Evolutionary conservation across 495 filamentous ascomycete genomes (phyloP).

Genomic region (Daldinia vernicosa): DNA sequence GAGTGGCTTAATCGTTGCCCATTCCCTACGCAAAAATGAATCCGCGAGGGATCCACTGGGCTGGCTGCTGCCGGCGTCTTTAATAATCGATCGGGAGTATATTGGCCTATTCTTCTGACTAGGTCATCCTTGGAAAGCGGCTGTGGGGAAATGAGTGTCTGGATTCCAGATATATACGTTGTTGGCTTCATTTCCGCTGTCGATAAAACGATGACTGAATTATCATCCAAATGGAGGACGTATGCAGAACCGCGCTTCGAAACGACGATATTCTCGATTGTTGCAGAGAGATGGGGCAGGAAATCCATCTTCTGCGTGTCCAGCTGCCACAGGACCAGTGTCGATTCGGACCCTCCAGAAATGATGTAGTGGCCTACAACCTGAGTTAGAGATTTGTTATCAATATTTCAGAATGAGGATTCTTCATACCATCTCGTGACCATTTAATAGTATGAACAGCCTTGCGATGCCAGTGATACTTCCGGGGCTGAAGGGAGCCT

Average conservation of each 20-base stretch:
- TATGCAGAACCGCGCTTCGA: constrained; percentile 83
- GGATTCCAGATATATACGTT: constrained; percentile 82
- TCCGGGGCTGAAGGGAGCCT: constrained; percentile 56
- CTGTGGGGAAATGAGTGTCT: constrained; percentile 62
- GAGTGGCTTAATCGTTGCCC: constrained; percentile 54
- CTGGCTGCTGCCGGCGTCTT: constrained; percentile 50
- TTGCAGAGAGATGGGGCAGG: constrained; percentile 85
- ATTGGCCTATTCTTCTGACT: constrained; percentile 48
- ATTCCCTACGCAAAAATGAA: constrained; percentile 58
- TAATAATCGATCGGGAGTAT: constrained; percentile 26
- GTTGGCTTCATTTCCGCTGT: constrained; percentile 85
- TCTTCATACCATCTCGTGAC: constrained; percentile 82
- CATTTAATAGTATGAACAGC: constrained; percentile 83
- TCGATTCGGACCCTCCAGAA: constrained; percentile 89
- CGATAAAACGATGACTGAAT: constrained; percentile 86
- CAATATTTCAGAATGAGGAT: neutral
- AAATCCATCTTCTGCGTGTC: constrained; percentile 81
- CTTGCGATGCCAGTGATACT: constrained; percentile 91
- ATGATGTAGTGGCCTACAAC: constrained; percentile 89
- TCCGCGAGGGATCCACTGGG: constrained; percentile 51
- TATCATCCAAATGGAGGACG: constrained; percentile 84
- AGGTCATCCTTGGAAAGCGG: constrained; percentile 53
- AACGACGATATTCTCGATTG: constrained; percentile 82
- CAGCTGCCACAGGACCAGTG: constrained; percentile 94
- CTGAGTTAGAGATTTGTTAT: constrained; percentile 29